Evolutionary conservation across 306 rosid species (phyloP).

Genomic region (Abrus precatorius): DNA sequence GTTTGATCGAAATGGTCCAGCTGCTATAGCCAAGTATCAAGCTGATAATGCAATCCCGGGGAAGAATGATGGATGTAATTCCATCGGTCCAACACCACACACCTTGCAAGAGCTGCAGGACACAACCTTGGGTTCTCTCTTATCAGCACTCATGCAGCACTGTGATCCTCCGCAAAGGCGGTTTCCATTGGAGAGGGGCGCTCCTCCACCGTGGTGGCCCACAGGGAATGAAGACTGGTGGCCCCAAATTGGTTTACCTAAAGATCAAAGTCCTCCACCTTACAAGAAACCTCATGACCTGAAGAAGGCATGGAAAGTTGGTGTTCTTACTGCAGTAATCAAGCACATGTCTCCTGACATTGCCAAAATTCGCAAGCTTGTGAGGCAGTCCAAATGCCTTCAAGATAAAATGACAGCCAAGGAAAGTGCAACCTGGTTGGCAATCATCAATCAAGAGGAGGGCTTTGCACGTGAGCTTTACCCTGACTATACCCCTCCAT

Average conservation of each 20-base stretch:
- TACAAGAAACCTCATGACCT: constrained; percentile 88
- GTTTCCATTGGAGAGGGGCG: constrained; percentile 81
- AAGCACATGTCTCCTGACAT: constrained; percentile 89
- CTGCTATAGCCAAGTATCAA: constrained; percentile 80
- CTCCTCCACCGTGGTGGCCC: constrained; percentile 93
- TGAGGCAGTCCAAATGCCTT: constrained; percentile 80
- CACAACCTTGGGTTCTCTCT: constrained; percentile 81
- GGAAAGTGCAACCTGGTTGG: constrained; percentile 89
- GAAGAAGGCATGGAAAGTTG: constrained; percentile 61
- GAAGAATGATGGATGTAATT: constrained; percentile 65
- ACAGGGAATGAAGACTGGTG: constrained; percentile 83
- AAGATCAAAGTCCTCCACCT: constrained; percentile 82
- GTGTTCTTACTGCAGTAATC: constrained; percentile 81
- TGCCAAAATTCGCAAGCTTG: constrained; percentile 81
- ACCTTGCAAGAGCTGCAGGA: constrained; percentile 89
- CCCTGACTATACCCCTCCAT: constrained; percentile 64
- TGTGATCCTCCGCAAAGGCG: constrained; percentile 68
- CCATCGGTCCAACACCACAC: constrained; percentile 76
- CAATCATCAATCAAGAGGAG: constrained; percentile 84
- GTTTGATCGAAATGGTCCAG: constrained; percentile 84
- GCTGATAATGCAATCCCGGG: constrained; percentile 72
- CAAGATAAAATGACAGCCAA: constrained; percentile 92
- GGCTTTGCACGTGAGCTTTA: constrained; percentile 68
- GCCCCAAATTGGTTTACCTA: constrained; percentile 71
- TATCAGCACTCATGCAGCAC: constrained; percentile 76